Evolutionary conservation across 257 asterid genomes (phyloP).

Genomic region (Gentiana macrophylla): DNA sequence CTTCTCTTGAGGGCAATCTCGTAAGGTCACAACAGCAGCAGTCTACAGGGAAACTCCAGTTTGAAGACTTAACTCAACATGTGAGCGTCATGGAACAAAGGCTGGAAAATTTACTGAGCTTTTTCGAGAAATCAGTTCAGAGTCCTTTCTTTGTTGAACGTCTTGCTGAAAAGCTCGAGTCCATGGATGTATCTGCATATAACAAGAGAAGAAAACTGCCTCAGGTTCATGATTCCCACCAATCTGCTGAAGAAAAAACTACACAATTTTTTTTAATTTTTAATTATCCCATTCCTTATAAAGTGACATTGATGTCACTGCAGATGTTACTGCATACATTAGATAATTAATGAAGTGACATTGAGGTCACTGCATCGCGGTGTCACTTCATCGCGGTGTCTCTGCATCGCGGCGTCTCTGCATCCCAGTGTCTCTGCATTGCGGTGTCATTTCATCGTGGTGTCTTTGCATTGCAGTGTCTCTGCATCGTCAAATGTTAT

Average conservation of each 20-base stretch:
- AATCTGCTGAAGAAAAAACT: conserved; percentile 26
- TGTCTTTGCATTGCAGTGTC: too few species aligned
- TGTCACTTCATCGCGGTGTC: too few species aligned
- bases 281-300: too few species aligned
- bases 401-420: too few species aligned
- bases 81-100: conserved; percentile 53
- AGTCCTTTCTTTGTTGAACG: conserved; percentile 60
- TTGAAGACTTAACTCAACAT: conserved; percentile 49
- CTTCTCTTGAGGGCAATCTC: conserved; percentile 46
- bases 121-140: conserved; percentile 48
- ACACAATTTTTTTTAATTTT: too few species aligned
- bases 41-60: conserved; percentile 49
- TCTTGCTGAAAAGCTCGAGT: conserved; percentile 65
- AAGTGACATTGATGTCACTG: too few species aligned
- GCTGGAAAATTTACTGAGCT: conserved; percentile 51
- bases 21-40: conserved; percentile 43
- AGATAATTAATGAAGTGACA: too few species aligned
- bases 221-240: conserved; percentile 24
- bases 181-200: conserved; percentile 68
- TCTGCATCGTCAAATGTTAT: too few species aligned
- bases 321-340: too few species aligned
- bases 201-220: conserved; percentile 87
- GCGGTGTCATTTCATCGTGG: too few species aligned
- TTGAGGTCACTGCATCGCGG: too few species aligned
- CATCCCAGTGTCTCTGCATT: too few species aligned